Percentiles rank a stretch among this genome's conserved stretches.
These are phyloP conservation scores for Penicillium desertorum DNA, from an alignment of 495 filamentous ascomycete species.

Conservation along the genomic window DNA sequence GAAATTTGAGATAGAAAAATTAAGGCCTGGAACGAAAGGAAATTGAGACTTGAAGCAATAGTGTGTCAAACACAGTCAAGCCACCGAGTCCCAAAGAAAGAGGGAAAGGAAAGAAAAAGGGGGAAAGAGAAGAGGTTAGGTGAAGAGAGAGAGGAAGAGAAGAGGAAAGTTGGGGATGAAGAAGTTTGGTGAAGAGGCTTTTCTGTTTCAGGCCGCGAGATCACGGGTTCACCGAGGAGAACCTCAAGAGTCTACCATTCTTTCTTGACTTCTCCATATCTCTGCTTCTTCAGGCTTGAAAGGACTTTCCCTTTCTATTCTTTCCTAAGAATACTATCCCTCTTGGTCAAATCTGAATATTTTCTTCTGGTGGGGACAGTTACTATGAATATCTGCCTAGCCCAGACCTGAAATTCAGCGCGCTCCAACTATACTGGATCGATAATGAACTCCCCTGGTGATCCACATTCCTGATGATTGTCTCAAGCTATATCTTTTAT, in stretches of 20 bases:
- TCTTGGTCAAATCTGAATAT: constrained; percentile 14
- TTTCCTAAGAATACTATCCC: neutral
- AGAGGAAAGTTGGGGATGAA: constrained; percentile 19
- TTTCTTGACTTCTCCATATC: constrained; percentile 1
- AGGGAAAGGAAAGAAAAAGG: constrained; percentile 33
- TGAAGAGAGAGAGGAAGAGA: constrained; percentile 12
- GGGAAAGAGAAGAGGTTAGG: constrained; percentile 18
- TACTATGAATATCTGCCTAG: constrained; percentile 28
- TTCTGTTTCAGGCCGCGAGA: constrained; percentile 22
- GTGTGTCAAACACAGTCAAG: constrained; percentile 54
- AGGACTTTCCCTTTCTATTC: neutral
- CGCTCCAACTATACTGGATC: constrained; percentile 21
- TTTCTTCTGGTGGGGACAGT: constrained; percentile 20
- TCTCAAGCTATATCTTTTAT: neutral
- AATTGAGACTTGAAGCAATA: constrained; percentile 41
- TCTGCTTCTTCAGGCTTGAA: neutral
- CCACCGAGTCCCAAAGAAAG: constrained; percentile 24
- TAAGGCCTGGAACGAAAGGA: constrained; percentile 41
- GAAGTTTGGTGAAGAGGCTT: constrained; percentile 26
- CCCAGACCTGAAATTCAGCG: constrained; percentile 21
- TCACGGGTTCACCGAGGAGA: constrained; percentile 21
- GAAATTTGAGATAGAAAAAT: constrained; percentile 16
- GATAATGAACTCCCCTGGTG: constrained; percentile 21
- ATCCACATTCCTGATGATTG: constrained; percentile 14
- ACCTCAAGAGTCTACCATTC: constrained; percentile 20